Evolutionary conservation across 2,329 filamentous ascomycete genomes (phyloP).

Genomic region (Colletotrichum spaethianum): DNA sequence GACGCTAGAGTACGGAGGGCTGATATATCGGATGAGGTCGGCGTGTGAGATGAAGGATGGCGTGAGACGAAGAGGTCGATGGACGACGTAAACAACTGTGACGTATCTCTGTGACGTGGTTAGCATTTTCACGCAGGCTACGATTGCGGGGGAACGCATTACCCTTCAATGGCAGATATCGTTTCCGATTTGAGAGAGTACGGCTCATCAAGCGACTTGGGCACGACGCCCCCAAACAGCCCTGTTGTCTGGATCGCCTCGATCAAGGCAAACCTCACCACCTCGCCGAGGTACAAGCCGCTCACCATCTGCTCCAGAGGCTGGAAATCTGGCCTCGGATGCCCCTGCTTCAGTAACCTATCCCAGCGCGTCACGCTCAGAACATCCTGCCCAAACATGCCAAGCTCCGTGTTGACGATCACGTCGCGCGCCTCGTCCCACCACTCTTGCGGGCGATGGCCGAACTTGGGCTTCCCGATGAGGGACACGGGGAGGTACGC

Average conservation of each 20-base stretch:
- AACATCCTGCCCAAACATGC: constrained; percentile 75
- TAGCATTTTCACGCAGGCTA: not conserved
- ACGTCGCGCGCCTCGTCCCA: constrained; percentile 72
- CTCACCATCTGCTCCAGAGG: constrained; percentile 74
- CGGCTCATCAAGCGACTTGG: constrained; percentile 63
- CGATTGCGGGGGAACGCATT: constrained; percentile 38
- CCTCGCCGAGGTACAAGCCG: constrained; percentile 77
- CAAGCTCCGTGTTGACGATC: constrained; percentile 77
- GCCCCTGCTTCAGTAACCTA: constrained; percentile 63
- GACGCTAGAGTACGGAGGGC: constrained; percentile 67
- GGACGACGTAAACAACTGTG: constrained; percentile 59
- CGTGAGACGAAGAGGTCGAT: constrained; percentile 63
- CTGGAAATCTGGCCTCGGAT: constrained; percentile 72
- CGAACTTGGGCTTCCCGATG: constrained; percentile 70
- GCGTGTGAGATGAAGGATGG: constrained; percentile 61
- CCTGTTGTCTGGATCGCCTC: constrained; percentile 71
- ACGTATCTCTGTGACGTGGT: constrained; percentile 58
- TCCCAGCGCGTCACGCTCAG: constrained; percentile 76
- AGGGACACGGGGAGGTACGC: constrained; percentile 73
- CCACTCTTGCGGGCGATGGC: constrained; percentile 68
- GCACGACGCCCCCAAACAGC: constrained; percentile 70
- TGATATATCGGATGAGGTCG: constrained; percentile 63
- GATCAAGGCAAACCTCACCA: constrained; percentile 70
- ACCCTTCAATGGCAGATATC: constrained; percentile 71
- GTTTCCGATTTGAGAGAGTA: constrained; percentile 75